phyloP scores from a whole-genome alignment of 129 eudicot species.

The Saussurea involucrata region DNA sequence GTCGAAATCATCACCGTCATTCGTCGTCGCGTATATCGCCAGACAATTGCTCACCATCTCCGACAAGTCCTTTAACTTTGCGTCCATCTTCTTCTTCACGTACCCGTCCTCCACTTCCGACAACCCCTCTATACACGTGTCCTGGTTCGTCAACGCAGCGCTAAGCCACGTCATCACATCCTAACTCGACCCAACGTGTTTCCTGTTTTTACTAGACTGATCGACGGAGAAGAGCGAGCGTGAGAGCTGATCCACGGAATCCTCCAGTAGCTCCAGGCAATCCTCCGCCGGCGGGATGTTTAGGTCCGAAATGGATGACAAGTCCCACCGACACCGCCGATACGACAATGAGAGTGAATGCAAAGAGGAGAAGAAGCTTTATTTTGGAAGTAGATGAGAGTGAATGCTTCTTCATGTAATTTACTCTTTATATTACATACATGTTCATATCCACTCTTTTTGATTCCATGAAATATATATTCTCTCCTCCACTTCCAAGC shows the following conservation, averaged over 20 bases:
- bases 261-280: conserved; percentile 74
- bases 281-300: conserved; percentile 37
- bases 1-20: conserved; percentile 49
- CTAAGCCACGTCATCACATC: conserved; percentile 99
- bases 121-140: conserved; percentile 85
- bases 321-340: conserved; percentile 49
- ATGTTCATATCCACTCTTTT: conserved; percentile 21
- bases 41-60: conserved; percentile 66
- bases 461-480: conserved; percentile 35
- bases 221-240: conserved; percentile 54
- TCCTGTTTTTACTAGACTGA: not conserved
- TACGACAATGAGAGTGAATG: conserved; percentile 41
- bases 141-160: conserved; percentile 83
- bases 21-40: conserved; percentile 62
- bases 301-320: conserved; percentile 18
- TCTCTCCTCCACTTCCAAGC: conserved; percentile 61
- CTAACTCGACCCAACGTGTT: conserved; percentile 34
- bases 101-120: conserved; percentile 37
- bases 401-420: no score
- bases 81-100: conserved; percentile 52
- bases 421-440: no score
- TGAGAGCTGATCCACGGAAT: conserved; percentile 68
- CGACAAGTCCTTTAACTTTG: conserved; percentile 51
- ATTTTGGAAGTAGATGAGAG: conserved; percentile 24
- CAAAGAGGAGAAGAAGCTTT: conserved; percentile 31